Evolutionary conservation across 2,329 filamentous ascomycete species (phyloP).

Genomic region (Leptographium galeiforme): DNA sequence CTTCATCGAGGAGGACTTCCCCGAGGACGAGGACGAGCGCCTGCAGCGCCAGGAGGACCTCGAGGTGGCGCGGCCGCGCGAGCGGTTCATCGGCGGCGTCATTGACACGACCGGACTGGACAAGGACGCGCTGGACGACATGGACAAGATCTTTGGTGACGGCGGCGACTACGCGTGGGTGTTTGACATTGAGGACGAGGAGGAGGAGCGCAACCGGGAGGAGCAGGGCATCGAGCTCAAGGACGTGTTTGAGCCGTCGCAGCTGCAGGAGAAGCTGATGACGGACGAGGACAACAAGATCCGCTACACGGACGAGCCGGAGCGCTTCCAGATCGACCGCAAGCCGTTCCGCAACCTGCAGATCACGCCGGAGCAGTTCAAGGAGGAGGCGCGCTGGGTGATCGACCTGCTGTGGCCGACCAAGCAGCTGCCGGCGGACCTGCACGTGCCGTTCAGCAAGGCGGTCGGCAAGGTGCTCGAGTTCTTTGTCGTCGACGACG

Average conservation of each 20-base stretch:
- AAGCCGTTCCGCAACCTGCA: constrained; percentile 76
- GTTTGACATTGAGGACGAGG: constrained; percentile 73
- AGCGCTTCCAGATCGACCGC: constrained; percentile 85
- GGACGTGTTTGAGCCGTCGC: constrained; percentile 94
- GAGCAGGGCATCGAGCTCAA: constrained; percentile 85
- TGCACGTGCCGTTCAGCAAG: constrained; percentile 72
- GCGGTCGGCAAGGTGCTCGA: constrained; percentile 86
- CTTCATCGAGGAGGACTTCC: constrained; percentile 94
- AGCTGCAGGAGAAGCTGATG: constrained; percentile 84
- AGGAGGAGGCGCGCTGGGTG: constrained; percentile 86
- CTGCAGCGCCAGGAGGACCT: constrained; percentile 69
- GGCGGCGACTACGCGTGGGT: constrained; percentile 95
- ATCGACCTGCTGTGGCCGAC: constrained; percentile 80
- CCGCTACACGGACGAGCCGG: constrained; percentile 76
- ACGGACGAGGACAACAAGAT: constrained; percentile 93
- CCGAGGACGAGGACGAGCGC: constrained; percentile 69
- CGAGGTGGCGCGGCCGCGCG: constrained; percentile 72
- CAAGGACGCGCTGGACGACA: constrained; percentile 86
- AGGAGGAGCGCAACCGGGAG: constrained; percentile 64
- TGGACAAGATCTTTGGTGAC: constrained; percentile 91
- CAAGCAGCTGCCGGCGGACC: constrained; percentile 58
- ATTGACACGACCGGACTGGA: constrained; percentile 77
- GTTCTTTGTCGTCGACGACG: constrained; percentile 87
- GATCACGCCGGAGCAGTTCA: constrained; percentile 71
- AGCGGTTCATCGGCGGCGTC: constrained; percentile 53